These are phyloP conservation scores for Cladosporium sp. DNA, from an alignment of 2,329 filamentous ascomycete species.

Conservation along the genomic window DNA sequence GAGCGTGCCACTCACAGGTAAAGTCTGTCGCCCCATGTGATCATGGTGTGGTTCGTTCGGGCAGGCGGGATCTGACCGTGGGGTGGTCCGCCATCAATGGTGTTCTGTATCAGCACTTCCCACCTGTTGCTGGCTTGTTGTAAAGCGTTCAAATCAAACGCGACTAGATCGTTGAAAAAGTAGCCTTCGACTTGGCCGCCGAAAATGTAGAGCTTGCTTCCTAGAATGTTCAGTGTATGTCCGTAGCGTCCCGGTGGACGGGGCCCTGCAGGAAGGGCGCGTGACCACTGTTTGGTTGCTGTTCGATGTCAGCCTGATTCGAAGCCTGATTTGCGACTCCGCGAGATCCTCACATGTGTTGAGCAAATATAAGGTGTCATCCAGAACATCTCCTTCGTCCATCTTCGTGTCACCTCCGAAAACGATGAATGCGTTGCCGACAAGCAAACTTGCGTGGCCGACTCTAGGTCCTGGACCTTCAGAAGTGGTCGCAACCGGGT, in stretches of 20 bases:
- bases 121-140: conserved; percentile 87
- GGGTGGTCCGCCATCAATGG: conserved; percentile 53
- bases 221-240: conserved; percentile 91
- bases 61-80: conserved; percentile 71
- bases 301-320: conserved; percentile 24
- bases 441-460: conserved; percentile 85
- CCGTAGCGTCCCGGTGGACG: conserved; percentile 88
- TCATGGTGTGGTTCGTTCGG: conserved; percentile 87
- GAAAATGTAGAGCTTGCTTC: conserved; percentile 96
- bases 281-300: conserved; percentile 98
- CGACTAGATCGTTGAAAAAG: conserved; percentile 95
- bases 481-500: conserved; percentile 82
- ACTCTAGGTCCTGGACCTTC: conserved; percentile 94
- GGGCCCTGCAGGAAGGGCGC: conserved; percentile 78
- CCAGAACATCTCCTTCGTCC: conserved; percentile 81
- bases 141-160: conserved; percentile 91
- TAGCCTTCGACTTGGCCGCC: conserved; percentile 94
- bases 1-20: conserved; percentile 51
- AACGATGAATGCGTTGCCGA: conserved; percentile 97
- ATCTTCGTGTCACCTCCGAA: conserved; percentile 98
- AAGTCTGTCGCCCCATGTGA: conserved; percentile 88
- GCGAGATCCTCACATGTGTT: conserved; percentile 78
- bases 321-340: neutral
- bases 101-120: conserved; percentile 83
- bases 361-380: conserved; percentile 91